phyloP scores from a whole-genome alignment of 192 early-diverging fungal species.

The Mortierella hygrophila region DNA sequence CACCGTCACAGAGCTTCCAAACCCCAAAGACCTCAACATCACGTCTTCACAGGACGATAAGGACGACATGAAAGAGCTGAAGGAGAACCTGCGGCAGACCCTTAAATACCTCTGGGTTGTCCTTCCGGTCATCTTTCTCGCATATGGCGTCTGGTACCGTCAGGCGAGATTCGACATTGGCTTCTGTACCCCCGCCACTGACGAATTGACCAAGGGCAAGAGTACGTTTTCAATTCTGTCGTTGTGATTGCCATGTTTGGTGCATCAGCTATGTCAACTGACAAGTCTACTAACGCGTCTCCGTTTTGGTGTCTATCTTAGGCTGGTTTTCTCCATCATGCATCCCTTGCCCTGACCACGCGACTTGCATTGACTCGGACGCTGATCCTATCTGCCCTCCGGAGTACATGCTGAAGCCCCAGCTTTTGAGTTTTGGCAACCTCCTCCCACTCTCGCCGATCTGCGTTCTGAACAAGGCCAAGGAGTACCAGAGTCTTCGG shows the following conservation, averaged over 20 bases:
- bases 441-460: slow-evolving; percentile 47
- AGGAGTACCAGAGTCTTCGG: slow-evolving; percentile 51
- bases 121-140: slow-evolving; percentile 20
- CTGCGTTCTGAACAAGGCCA: slow-evolving; percentile 57
- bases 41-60: slow-evolving; percentile 2
- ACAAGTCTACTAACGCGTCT: neutral
- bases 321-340: slow-evolving; percentile 54
- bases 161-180: slow-evolving; percentile 49
- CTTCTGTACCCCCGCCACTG: slow-evolving; percentile 30
- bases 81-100: slow-evolving; percentile 12
- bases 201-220: neutral
- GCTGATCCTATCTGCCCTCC: slow-evolving; percentile 39
- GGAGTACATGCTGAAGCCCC: slow-evolving; percentile 49
- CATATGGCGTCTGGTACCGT: slow-evolving; percentile 52
- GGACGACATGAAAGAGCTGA: neutral
- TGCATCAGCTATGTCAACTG: too few relatives aligned
- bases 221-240: too few relatives aligned
- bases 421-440: slow-evolving; percentile 55
- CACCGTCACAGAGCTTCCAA: slow-evolving; percentile 6
- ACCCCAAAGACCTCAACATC: slow-evolving; percentile 17
- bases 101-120: neutral
- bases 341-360: slow-evolving; percentile 60
- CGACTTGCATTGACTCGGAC: slow-evolving; percentile 37
- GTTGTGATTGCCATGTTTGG: neutral
- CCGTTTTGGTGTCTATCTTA: neutral